Evolutionary conservation across 208 protist genomes (phyloP).

Genomic region (Trypanosoma rangeli): DNA sequence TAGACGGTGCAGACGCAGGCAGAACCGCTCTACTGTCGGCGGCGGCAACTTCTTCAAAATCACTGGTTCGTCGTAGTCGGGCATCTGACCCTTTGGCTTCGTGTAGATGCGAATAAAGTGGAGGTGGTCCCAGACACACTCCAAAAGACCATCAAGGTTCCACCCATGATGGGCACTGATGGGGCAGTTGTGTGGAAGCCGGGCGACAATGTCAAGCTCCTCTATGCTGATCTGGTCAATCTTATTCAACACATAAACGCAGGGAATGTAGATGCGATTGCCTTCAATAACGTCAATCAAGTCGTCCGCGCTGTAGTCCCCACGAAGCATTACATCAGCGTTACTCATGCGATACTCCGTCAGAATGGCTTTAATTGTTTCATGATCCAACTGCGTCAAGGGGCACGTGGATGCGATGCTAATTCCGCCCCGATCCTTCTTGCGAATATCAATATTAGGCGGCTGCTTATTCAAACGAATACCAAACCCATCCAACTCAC

Average conservation of each 20-base stretch:
- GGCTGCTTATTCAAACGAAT: constrained; percentile 98
- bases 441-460: constrained; percentile 96
- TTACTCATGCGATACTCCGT: constrained; percentile 96
- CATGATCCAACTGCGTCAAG: constrained; percentile 89
- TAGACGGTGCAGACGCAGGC: constrained; percentile 96
- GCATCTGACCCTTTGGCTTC: constrained; percentile 96
- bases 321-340: constrained; percentile 94
- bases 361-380: constrained; percentile 93
- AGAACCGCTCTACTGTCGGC: constrained; percentile 96
- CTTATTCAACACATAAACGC: constrained; percentile 98
- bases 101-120: constrained; percentile 98
- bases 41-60: constrained; percentile 90
- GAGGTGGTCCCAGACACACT: constrained; percentile 98
- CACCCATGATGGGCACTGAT: constrained; percentile 96
- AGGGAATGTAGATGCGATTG: constrained; percentile 95
- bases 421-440: constrained; percentile 93
- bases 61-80: constrained; percentile 98
- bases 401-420: constrained; percentile 86
- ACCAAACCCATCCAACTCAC: constrained; percentile 98
- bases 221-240: constrained; percentile 98
- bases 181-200: constrained; percentile 96
- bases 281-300: constrained; percentile 98
- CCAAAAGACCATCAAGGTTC: constrained; percentile 98
- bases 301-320: constrained; percentile 96
- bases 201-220: constrained; percentile 96